phyloP scores from a whole-genome alignment of 257 asterid genomes.

The Primulina tabacum region DNA sequence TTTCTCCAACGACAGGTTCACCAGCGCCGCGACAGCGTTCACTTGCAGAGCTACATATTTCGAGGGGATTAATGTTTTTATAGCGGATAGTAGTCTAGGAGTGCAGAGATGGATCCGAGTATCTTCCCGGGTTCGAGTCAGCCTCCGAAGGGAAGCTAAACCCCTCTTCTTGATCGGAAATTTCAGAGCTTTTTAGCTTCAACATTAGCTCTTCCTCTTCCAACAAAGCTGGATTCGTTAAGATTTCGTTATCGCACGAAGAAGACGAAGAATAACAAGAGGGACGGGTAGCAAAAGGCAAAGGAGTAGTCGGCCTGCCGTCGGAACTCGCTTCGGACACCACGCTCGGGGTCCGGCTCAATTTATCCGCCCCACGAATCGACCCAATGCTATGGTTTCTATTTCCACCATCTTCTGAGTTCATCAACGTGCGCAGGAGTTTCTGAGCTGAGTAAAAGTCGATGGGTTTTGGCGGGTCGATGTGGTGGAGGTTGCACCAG shows the following conservation, averaged over 20 bases:
- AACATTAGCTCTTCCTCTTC: slow-evolving; percentile 55
- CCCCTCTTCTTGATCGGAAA: slow-evolving; percentile 53
- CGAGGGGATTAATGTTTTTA: slow-evolving; percentile 51
- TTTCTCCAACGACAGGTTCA: slow-evolving; percentile 75
- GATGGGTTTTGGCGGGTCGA: slow-evolving; percentile 55
- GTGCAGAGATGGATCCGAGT: slow-evolving; percentile 65
- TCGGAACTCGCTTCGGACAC: slow-evolving; percentile 52
- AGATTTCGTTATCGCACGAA: background rate
- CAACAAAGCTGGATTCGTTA: slow-evolving; percentile 9
- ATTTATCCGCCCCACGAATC: background rate
- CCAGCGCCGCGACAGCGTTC: slow-evolving; percentile 75
- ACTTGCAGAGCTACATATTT: slow-evolving; percentile 62
- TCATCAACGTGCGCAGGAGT: slow-evolving; percentile 39
- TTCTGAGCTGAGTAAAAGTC: slow-evolving; percentile 59
- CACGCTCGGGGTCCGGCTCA: slow-evolving; percentile 40
- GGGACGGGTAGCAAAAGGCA: slow-evolving; percentile 44
- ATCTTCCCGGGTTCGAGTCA: slow-evolving; percentile 76
- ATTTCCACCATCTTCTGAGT: slow-evolving; percentile 8
- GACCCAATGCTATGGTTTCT: slow-evolving; percentile 19
- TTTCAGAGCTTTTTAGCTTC: slow-evolving; percentile 54
- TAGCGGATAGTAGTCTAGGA: slow-evolving; percentile 50
- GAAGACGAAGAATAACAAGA: slow-evolving; percentile 18
- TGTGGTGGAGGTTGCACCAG: slow-evolving; percentile 53
- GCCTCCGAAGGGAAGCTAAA: slow-evolving; percentile 47
- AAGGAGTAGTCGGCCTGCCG: slow-evolving; percentile 40